Conservation (phyloP, 768 basidiomycete species). For the Mycena epipterygia region DNA sequence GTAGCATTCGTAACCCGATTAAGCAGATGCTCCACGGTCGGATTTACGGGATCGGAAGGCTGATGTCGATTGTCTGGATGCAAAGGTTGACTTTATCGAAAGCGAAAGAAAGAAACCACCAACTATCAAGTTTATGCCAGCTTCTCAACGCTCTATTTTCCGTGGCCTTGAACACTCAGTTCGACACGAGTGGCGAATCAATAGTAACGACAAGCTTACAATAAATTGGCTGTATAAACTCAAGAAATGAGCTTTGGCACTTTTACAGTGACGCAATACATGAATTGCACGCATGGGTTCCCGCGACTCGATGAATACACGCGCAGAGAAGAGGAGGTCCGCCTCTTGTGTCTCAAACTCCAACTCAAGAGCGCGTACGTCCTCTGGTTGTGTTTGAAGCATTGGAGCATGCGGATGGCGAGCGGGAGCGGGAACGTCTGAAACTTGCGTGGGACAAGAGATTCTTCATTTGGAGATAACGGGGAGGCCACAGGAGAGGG, state of each 20-base stretch:
- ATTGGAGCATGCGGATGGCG: slow-evolving; percentile 55
- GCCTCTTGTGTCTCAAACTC: slow-evolving; percentile 73
- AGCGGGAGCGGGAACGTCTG: slow-evolving; percentile 35
- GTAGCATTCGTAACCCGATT: slow-evolving; percentile 66
- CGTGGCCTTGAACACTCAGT: slow-evolving; percentile 66
- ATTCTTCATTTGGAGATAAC: slow-evolving; percentile 29
- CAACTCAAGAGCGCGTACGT: slow-evolving; percentile 53
- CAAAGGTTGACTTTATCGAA: slow-evolving; percentile 14
- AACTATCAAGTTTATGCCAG: slow-evolving; percentile 88
- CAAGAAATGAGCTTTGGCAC: slow-evolving; percentile 83
- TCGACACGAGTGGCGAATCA: slow-evolving; percentile 21
- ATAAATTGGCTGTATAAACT: slow-evolving; percentile 86
- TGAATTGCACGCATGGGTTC: slow-evolving; percentile 84
- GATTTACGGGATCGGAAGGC: slow-evolving; percentile 75
- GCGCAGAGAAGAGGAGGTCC: slow-evolving; percentile 80
- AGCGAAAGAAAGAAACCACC: slow-evolving; percentile 41
- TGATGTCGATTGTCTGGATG: slow-evolving; percentile 76
- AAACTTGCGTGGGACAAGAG: slow-evolving; percentile 36
- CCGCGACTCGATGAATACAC: slow-evolving; percentile 78
- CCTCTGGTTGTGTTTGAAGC: slow-evolving; percentile 47
- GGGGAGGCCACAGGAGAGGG: slow-evolving; percentile 49
- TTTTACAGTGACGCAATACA: slow-evolving; percentile 73
- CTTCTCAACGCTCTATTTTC: slow-evolving; percentile 87
- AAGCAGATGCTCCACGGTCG: slow-evolving; percentile 68
- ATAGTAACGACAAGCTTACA: slow-evolving; percentile 62